Percentiles rank a stretch among this genome's conserved stretches.
Evolutionary conservation across 2,329 filamentous ascomycete genomes (phyloP).

Genomic region (Cercospora sojina): DNA sequence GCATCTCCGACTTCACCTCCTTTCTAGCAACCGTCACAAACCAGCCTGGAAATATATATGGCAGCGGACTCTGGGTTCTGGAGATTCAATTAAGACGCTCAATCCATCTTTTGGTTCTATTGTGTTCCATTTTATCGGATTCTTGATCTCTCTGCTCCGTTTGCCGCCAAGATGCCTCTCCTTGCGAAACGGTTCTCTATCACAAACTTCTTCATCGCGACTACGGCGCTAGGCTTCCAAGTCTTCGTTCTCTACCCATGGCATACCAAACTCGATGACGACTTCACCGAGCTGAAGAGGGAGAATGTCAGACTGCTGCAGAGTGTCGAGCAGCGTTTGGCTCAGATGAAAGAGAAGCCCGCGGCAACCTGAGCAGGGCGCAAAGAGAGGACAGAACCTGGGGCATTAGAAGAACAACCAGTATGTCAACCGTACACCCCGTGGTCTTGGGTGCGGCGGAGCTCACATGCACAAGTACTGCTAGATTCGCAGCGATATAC

Average conservation of each 20-base stretch:
- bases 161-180: slow-evolving; percentile 22
- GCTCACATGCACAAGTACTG: background rate
- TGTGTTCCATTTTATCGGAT: background rate
- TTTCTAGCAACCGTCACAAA: background rate
- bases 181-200: slow-evolving; percentile 27
- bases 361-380: background rate
- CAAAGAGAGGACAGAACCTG: background rate
- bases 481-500: background rate
- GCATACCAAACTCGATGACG: slow-evolving; percentile 30
- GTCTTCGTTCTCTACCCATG: slow-evolving; percentile 32
- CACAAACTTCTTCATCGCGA: slow-evolving; percentile 30
- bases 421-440: background rate
- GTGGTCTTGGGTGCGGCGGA: background rate
- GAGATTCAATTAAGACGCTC: background rate
- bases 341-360: slow-evolving; percentile 2
- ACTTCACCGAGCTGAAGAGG: slow-evolving; percentile 26
- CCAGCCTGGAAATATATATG: background rate
- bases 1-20: slow-evolving; percentile 12
- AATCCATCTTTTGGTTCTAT: background rate
- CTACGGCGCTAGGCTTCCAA: slow-evolving; percentile 29
- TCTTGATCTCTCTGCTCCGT: background rate
- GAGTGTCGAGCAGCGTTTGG: slow-evolving; percentile 8
- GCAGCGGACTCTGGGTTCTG: background rate
- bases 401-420: background rate
- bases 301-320: slow-evolving; percentile 26